Base-by-base conservation (phyloP, 228 moss, liverwort and hornwort species). In the Sphagnum fallax region DNA sequence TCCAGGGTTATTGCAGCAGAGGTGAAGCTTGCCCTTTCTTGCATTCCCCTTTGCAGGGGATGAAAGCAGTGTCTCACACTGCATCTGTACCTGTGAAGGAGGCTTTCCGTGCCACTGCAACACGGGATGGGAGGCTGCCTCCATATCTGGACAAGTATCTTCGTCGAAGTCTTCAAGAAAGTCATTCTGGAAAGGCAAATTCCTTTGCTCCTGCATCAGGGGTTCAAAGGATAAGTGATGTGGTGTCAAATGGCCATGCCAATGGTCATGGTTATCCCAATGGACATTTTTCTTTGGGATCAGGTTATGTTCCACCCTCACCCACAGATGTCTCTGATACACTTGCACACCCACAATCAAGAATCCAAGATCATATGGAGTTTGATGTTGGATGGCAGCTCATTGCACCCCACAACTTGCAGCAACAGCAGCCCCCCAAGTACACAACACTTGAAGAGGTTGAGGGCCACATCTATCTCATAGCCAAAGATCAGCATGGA, bases 401-500 rank as follows among this genome's bases (percentile, higher is more conserved):
- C 55, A 55, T 8, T 55, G 55, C 55, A 8, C 8, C 55, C 55
- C 32, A 32, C 32, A 8, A 8, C 55, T 12, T 55, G 9, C 55
- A 55, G 9, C 12, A 8, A 12, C 55, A 55, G 55, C 50, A 65
- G 63, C 63, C 92, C 77, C 92, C 92, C 4, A 98, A 98, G 82
- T 97, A 93, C 57, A 93, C 88, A 1, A 92, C 91, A 71, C 80
- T 98, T 6, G 98, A 98, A 80, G 98, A 98, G 76, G 98, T 98
- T 52, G 92, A 98, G 74, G 98, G 98, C 13, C 91, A 88, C 51
- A 92, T 98, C 51, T 94, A 92, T 78, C 79, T 90, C 32, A 91
- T 98, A 61, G 98, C 98, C 63, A 98, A 98, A 68, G 98, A 98
- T 78, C 98, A 98, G 74, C 93, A 98, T 62, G 98, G 98, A 5